phyloP scores from a whole-genome alignment of 31 red algal genomes.

The Asparagopsis taxiformis region DNA sequence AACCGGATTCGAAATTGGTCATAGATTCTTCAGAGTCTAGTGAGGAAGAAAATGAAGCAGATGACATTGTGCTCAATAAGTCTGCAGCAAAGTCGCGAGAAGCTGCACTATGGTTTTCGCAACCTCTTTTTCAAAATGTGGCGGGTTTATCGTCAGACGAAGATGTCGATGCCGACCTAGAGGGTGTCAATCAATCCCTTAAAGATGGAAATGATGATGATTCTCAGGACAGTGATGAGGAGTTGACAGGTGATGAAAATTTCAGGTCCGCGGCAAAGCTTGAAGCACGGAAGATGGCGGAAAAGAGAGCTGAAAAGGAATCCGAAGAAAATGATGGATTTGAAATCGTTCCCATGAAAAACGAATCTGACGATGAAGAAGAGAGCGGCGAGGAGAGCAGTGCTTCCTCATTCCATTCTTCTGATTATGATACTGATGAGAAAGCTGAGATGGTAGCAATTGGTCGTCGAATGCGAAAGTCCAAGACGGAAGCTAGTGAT shows the following conservation, averaged over 20 bases:
- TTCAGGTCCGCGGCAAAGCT: conserved; percentile 29
- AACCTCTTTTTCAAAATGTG: conserved; percentile 73
- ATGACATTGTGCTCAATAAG: conserved; percentile 26
- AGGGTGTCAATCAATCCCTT: background rate
- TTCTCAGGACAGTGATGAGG: background rate
- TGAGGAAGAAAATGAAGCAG: conserved; percentile 18
- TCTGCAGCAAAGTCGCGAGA: conserved; percentile 33
- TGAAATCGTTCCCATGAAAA: conserved; percentile 45
- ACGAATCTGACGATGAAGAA: conserved; percentile 14
- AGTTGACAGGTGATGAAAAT: conserved; percentile 20
- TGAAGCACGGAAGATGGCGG: conserved; percentile 28
- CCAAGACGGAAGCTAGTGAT: conserved; percentile 53
- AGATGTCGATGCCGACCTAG: no score
- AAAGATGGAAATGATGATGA: background rate
- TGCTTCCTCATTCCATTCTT: conserved; percentile 64
- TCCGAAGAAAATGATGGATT: conserved; percentile 32
- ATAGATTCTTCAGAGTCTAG: conserved; percentile 63
- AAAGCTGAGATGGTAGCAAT: conserved; percentile 87
- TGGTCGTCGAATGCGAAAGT: conserved; percentile 65
- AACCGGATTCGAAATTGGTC: conserved; percentile 14
- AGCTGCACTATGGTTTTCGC: conserved; percentile 78
- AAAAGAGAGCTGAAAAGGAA: conserved; percentile 18
- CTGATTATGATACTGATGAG: conserved; percentile 76
- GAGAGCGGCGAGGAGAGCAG: conserved; percentile 23
- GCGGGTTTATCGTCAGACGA: conserved; percentile 41